Conservation (phyloP, 192 early-diverging fungal species). For the Linnemannia exigua region DNA sequence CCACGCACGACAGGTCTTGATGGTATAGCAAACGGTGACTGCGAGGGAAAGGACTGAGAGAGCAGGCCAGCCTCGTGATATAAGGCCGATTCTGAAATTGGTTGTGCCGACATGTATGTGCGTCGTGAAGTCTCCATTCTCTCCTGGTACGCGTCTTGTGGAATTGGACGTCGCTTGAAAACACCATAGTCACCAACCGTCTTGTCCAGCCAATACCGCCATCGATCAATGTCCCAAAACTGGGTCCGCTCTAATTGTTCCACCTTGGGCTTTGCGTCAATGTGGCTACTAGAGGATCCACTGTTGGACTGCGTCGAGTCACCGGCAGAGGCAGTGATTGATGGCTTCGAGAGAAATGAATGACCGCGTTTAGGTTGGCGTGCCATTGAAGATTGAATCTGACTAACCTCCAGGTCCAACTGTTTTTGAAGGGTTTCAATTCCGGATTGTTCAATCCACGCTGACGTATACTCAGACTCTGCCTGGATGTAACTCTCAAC, state of each 20-base stretch:
- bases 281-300: neutral
- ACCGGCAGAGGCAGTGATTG: neutral
- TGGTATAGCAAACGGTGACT: neutral
- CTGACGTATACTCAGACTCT: conserved; percentile 27
- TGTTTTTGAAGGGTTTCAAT: conserved; percentile 26
- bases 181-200: conserved; percentile 28
- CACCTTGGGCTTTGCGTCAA: neutral
- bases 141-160: neutral
- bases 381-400: conserved; percentile 13
- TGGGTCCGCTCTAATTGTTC: conserved; percentile 29
- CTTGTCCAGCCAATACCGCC: conserved; percentile 48
- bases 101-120: neutral
- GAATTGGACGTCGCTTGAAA: conserved; percentile 34
- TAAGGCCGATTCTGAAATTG: neutral
- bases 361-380: neutral
- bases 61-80: neutral
- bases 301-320: neutral
- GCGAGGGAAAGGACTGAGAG: neutral
- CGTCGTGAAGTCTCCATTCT: neutral
- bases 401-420: conserved; percentile 27
- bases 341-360: too few relatives aligned
- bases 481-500: conserved; percentile 33
- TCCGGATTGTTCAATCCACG: conserved; percentile 36
- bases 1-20: neutral
- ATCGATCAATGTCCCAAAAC: conserved; percentile 51